Evolutionary conservation across 208 protist species (phyloP), one percentile per base, ranked within the genome.

Genomic region (Crithidia acanthocephali): DNA sequence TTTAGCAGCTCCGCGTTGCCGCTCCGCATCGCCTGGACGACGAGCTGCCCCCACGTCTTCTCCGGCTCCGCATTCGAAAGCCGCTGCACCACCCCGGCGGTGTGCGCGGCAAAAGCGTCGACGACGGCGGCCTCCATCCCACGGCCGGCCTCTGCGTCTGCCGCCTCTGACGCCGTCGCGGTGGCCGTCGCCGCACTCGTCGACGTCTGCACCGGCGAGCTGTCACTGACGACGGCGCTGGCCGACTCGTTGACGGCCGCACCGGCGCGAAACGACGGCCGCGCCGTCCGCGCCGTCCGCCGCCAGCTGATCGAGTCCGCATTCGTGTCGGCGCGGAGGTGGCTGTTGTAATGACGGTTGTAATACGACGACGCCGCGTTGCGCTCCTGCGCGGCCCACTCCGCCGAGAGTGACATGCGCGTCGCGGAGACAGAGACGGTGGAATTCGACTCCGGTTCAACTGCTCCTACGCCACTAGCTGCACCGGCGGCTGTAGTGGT

Each of bases 41-140:
- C 57, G 2, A 63, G 18, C 22, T 57, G 44, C 35, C 64, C 66
- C 66, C 28, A 51, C 66, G 66, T 55, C 44, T 40, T 44, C n/a
- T 22, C 56, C 28, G 56, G 66, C 13, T n/a, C 53, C 4, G 53
- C 55, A 4, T 9, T 30, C 22, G 33, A 8, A 22, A 63, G 42
- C 2, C 32, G 40, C 13, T 44, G 40, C 37, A 72, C 1, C 32
- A 48, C 53, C 11, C 16, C 56, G 3, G 33, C 18, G 37, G 56
- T 50, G 10, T 33, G 44, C 20, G 23, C 28, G 0, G 56, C 66
- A 40, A 72, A 72, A 10, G 44, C 44, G 25, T 64, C 40, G 4
- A 72, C 20, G 11, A 72, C 23, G 2, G 42, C 48, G 1, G 25
- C 23, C 33, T 72, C 66, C 40, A 63, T 27, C 7, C 58, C 56